phyloP scores from a whole-genome alignment of 192 early-diverging fungal genomes.

The Backusella luteola region DNA sequence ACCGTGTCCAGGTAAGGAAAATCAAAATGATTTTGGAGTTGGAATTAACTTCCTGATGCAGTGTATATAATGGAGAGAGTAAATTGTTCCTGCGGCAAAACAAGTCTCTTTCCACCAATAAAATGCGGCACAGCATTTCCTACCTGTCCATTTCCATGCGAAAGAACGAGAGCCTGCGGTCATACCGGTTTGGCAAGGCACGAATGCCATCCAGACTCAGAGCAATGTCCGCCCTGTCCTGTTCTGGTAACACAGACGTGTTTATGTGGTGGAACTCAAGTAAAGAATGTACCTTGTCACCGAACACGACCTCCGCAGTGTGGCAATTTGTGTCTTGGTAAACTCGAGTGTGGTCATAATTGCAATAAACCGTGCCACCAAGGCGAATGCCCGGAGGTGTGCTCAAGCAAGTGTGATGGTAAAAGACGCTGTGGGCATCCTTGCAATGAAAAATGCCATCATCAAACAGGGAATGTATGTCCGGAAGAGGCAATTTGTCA shows the following conservation, averaged over 20 bases:
- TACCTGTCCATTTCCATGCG: conserved; percentile 71
- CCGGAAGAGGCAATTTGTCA: conserved; percentile 73
- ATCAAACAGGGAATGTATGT: conserved; percentile 55
- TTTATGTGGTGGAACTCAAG: conserved; percentile 72
- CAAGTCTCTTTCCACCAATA: conserved; percentile 79
- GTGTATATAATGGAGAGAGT: conserved; percentile 79
- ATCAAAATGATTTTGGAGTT: neutral
- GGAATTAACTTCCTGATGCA: neutral
- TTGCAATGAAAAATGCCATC: conserved; percentile 77
- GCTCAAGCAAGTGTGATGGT: conserved; percentile 71
- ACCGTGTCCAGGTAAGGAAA: conserved; percentile 57
- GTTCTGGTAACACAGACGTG: conserved; percentile 71
- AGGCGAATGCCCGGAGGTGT: conserved; percentile 66
- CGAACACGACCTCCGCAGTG: conserved; percentile 71
- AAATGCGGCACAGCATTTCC: conserved; percentile 82
- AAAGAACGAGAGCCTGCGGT: conserved; percentile 69
- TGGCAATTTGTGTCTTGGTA: conserved; percentile 46
- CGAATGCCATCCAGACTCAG: conserved; percentile 80
- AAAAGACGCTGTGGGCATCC: conserved; percentile 82
- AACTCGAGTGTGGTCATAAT: conserved; percentile 67
- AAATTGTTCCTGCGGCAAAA: conserved; percentile 82
- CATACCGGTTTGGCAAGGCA: conserved; percentile 72
- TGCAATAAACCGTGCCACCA: conserved; percentile 85
- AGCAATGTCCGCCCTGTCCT: conserved; percentile 89
- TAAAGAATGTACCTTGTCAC: conserved; percentile 85